A percentile compares a stretch with the other conserved stretches of the same genome.
Conservation (phyloP, 768 basidiomycete species). For the Kwoniella bestiolae region DNA sequence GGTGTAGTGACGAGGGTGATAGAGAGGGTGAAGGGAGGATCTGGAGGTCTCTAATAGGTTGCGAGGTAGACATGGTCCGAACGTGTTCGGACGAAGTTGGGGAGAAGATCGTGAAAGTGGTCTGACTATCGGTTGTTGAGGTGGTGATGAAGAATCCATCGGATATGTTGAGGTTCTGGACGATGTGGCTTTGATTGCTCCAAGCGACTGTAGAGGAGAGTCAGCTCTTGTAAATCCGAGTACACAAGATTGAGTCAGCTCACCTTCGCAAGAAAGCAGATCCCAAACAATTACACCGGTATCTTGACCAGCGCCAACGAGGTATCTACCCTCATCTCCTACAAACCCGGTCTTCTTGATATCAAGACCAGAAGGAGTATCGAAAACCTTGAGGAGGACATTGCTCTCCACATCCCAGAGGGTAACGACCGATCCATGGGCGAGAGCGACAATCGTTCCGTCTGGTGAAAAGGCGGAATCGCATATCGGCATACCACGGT, state of each 20-base stretch:
- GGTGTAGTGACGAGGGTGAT: constrained; percentile 23
- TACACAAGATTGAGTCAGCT: constrained; percentile 20
- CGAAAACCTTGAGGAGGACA: constrained; percentile 65
- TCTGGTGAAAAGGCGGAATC: constrained; percentile 77
- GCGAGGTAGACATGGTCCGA: constrained; percentile 9
- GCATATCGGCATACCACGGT: constrained; percentile 70
- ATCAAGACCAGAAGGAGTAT: constrained; percentile 64
- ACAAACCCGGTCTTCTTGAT: constrained; percentile 66
- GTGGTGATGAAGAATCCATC: constrained; percentile 15
- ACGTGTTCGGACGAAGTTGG: constrained; percentile 15
- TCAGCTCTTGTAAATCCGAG: constrained; percentile 6
- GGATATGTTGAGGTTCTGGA: neutral
- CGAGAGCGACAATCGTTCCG: constrained; percentile 78
- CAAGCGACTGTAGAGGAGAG: constrained; percentile 11
- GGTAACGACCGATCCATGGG: constrained; percentile 69
- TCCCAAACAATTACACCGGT: constrained; percentile 57
- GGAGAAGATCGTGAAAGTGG: constrained; percentile 15
- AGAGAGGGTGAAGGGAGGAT: constrained; percentile 12
- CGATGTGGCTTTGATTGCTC: constrained; percentile 5
- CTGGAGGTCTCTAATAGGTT: constrained; percentile 5
- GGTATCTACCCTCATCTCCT: constrained; percentile 71
- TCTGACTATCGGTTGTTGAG: neutral
- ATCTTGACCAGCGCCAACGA: constrained; percentile 61
- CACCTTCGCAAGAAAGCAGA: constrained; percentile 56
- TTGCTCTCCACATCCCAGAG: constrained; percentile 75